phyloP scores from a whole-genome alignment of 2,329 filamentous ascomycete species.

The Talaromyces verruculosus region DNA sequence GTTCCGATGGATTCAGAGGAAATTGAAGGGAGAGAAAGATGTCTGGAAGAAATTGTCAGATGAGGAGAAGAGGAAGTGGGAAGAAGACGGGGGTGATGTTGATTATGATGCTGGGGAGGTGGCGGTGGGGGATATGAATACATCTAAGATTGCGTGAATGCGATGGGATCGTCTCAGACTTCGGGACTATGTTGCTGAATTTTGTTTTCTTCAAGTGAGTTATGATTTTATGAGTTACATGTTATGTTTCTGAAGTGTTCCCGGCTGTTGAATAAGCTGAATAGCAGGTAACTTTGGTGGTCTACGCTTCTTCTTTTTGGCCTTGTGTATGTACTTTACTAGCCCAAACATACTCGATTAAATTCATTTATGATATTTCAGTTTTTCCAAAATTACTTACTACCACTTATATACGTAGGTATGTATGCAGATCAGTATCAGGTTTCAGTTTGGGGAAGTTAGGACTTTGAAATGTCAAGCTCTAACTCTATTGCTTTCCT shows the following conservation, averaged over 20 bases:
- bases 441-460: neutral
- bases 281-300: neutral
- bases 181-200: neutral
- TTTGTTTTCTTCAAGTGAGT: neutral
- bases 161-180: too few relatives aligned
- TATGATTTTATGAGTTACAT: neutral
- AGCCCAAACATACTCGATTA: neutral
- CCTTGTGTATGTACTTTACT: neutral
- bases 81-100: neutral
- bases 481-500: neutral
- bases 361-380: neutral
- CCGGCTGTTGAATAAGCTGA: neutral
- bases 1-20: slow-evolving; percentile 12
- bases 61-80: slow-evolving; percentile 17
- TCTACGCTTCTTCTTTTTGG: neutral
- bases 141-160: slow-evolving; percentile 4
- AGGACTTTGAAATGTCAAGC: neutral
- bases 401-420: neutral
- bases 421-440: neutral
- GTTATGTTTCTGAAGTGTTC: neutral
- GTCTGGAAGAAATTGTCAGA: slow-evolving; percentile 13
- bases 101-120: neutral
- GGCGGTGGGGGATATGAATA: slow-evolving; percentile 5
- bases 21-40: slow-evolving; percentile 12
- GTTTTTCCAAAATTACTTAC: neutral